Evolutionary conservation across 129 eudicot species (phyloP).

Genomic region (Lactuca sativa): DNA sequence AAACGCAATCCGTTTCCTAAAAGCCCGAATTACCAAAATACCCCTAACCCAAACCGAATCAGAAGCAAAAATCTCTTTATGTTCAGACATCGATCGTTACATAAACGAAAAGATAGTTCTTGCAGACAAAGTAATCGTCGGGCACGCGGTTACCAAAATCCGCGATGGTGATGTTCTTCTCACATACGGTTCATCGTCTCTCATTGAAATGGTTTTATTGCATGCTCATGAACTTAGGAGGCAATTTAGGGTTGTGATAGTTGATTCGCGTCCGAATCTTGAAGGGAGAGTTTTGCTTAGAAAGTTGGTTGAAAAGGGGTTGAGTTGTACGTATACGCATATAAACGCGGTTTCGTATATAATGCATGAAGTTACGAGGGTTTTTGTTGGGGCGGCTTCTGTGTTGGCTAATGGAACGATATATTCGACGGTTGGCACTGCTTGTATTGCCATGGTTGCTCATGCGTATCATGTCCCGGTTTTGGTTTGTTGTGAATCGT

Average conservation of each 20-base stretch:
- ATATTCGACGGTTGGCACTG: conserved; percentile 87
- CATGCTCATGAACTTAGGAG: conserved; percentile 85
- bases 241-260: conserved; percentile 79
- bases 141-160: conserved; percentile 75
- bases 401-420: conserved; percentile 86
- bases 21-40: conserved; percentile 59
- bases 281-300: conserved; percentile 80
- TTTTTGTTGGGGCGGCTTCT: conserved; percentile 85
- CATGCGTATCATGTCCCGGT: conserved; percentile 81
- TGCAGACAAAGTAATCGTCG: conserved; percentile 70
- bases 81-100: conserved; percentile 63
- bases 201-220: conserved; percentile 67
- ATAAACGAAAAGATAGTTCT: conserved; percentile 69
- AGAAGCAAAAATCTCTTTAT: conserved; percentile 64
- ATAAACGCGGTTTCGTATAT: conserved; percentile 83
- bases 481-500: conserved; percentile 91
- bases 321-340: conserved; percentile 85
- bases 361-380: conserved; percentile 88
- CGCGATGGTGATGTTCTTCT: conserved; percentile 89
- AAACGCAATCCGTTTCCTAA: conserved; percentile 78
- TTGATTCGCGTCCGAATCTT: conserved; percentile 94
- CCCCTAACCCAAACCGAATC: conserved; percentile 53
- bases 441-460: conserved; percentile 95
- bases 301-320: conserved; percentile 73
- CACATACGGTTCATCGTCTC: conserved; percentile 78